These are phyloP conservation scores for Penicillium verhagenii DNA, from an alignment of 495 filamentous ascomycete species.

Conservation along the genomic window DNA sequence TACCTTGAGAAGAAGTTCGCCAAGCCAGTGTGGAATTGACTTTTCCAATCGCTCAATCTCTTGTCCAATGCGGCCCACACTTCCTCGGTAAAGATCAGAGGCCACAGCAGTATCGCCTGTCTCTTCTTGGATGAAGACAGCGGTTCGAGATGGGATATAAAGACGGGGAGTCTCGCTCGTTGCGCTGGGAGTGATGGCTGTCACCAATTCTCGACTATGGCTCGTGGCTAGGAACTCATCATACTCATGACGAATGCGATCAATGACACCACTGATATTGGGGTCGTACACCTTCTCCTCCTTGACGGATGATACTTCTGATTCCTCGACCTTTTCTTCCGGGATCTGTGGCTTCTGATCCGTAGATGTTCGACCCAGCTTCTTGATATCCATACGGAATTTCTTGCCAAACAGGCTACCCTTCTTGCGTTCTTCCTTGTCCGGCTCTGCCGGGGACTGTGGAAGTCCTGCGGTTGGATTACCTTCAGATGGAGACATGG, in stretches of 20 bases:
- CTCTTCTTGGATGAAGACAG: slow-evolving; percentile 94
- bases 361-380: slow-evolving; percentile 71
- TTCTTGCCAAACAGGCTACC: slow-evolving; percentile 77
- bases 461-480: slow-evolving; percentile 45
- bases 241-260: slow-evolving; percentile 75
- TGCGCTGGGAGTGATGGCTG: slow-evolving; percentile 71
- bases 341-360: slow-evolving; percentile 70
- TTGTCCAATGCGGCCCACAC: slow-evolving; percentile 69
- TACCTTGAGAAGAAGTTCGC: slow-evolving; percentile 81
- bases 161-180: slow-evolving; percentile 84
- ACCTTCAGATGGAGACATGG: slow-evolving; percentile 49
- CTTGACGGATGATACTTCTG: slow-evolving; percentile 59
- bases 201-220: slow-evolving; percentile 53
- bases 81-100: slow-evolving; percentile 87
- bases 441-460: slow-evolving; percentile 62
- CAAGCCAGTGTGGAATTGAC: slow-evolving; percentile 84
- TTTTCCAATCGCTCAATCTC: slow-evolving; percentile 84
- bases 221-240: slow-evolving; percentile 63
- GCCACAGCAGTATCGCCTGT: slow-evolving; percentile 82
- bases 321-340: slow-evolving; percentile 84
- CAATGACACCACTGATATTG: slow-evolving; percentile 76
- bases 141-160: slow-evolving; percentile 73
- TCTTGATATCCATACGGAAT: slow-evolving; percentile 86
- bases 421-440: slow-evolving; percentile 71
- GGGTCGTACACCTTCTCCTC: slow-evolving; percentile 80